A percentile compares a stretch with the other conserved stretches of the same genome.
Evolutionary conservation across 805 yeast species (phyloP).

Genomic region (Nakazawaea wickerhamii): DNA sequence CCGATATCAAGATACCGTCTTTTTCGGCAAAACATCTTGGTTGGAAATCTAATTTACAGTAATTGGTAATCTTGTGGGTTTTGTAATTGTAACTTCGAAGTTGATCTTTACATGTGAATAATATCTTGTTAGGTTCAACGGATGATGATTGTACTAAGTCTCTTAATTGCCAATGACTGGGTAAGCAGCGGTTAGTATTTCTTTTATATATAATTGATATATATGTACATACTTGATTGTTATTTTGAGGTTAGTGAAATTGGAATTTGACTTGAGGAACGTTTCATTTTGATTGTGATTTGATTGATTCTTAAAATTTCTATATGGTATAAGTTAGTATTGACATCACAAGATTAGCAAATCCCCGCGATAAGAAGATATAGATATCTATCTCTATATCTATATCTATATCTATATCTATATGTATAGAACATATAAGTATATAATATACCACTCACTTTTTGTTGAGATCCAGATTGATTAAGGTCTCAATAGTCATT

Average conservation of each 20-base stretch:
- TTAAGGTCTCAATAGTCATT: constrained; percentile 11
- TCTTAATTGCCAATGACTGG: constrained; percentile 74
- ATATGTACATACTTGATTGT: constrained; percentile 29
- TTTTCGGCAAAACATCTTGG: constrained; percentile 67
- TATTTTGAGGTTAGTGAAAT: constrained; percentile 26
- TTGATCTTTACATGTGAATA: constrained; percentile 53
- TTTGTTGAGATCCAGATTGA: not conserved
- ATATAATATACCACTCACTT: too few relatives aligned
- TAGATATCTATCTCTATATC: too few relatives aligned
- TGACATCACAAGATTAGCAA: too few relatives aligned
- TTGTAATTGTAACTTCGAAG: constrained; percentile 40
- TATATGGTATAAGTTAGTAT: not conserved
- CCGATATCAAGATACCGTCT: constrained; percentile 43
- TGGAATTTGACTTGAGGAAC: constrained; percentile 14
- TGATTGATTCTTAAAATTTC: not conserved
- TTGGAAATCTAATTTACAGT: constrained; percentile 51
- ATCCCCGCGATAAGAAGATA: not conserved
- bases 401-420: too few relatives aligned
- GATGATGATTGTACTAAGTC: constrained; percentile 59
- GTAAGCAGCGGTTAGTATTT: constrained; percentile 15
- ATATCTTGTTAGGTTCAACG: constrained; percentile 35
- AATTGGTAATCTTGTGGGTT: constrained; percentile 29
- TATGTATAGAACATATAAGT: too few relatives aligned
- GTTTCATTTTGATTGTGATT: constrained; percentile 1
- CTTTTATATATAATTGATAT: constrained; percentile 3